Base-by-base conservation (phyloP, 176 grass and related monocot genomes). In the Musa itinerans region DNA sequence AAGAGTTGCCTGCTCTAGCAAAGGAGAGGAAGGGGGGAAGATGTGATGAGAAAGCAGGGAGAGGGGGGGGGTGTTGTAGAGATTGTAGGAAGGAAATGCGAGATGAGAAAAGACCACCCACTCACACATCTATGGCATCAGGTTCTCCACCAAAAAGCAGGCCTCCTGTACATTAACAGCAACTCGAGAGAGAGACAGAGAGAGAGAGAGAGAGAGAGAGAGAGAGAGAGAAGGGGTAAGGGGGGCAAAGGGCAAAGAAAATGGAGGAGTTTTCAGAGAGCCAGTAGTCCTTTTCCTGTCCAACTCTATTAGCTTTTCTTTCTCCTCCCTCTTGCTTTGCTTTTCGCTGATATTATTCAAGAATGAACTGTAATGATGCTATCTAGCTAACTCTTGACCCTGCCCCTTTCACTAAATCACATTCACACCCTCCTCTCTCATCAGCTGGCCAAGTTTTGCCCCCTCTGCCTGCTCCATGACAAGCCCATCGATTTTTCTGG, bases 171-270 rank as follows among this genome's bases (percentile, higher is more conserved):
- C 51, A 72, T 53, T 16, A 52, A 53, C 70, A 72, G 50, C 20
- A 54, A 54, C 70, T 65, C 63, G 3, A 55, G 78, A 95, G 68
- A 84, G 85, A 75, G 85, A 80, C 13, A 1, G 53, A 57, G 24
- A 53, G 8, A 43, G 17, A 24, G 4, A 43, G 0, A 27, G 26
- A 27, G 26, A 27, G 26, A 27, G 26, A 26, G 1, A 26, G 25
- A 26, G 25, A 26, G 1, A 1, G 25, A 1, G 1, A 0, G 23
- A 1, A 1, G 29, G 0, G 26, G 63, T 11, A 0, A 20, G 17
- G n/a, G 16, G 16, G 10, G 12, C 9, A 65, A 23, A 27, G 63
- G 26, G 10, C 9, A 27, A 43, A 65, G 9, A 4, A 20, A 65
- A 10, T 12, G 63, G 63, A 25, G 63, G 21, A 26, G 21, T 27